Conservation (phyloP, 2,329 filamentous ascomycete genomes). For the Intubia oerlemansii region DNA sequence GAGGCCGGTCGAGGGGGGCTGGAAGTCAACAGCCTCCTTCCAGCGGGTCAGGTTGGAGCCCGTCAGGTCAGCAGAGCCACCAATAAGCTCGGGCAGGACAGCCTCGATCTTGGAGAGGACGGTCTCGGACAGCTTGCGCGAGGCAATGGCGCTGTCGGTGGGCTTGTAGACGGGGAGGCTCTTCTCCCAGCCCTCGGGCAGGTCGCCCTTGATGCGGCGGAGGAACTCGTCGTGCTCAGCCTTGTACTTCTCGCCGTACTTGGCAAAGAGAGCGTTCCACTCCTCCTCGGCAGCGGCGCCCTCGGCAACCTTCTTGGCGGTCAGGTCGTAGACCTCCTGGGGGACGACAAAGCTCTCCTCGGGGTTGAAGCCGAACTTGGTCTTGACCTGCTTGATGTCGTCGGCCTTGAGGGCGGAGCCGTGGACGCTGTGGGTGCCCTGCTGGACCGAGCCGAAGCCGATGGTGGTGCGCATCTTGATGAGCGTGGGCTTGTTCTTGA, state of each 20-base stretch:
- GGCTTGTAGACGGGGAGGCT: conserved; percentile 77
- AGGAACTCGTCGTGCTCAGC: conserved; percentile 59
- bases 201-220: conserved; percentile 61
- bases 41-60: conserved; percentile 97
- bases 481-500: conserved; percentile 90
- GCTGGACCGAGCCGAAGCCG: conserved; percentile 78
- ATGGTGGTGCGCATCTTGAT: conserved; percentile 97
- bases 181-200: conserved; percentile 95
- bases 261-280: conserved; percentile 85
- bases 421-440: conserved; percentile 91
- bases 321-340: conserved; percentile 82
- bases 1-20: conserved; percentile 66
- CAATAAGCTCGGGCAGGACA: conserved; percentile 72
- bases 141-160: conserved; percentile 64
- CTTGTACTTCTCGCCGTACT: conserved; percentile 63
- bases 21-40: conserved; percentile 96
- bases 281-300: conserved; percentile 80
- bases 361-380: conserved; percentile 90
- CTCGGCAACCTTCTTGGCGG: conserved; percentile 64
- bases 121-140: conserved; percentile 88
- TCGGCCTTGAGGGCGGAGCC: conserved; percentile 89
- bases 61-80: conserved; percentile 93
- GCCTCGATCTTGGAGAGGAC: conserved; percentile 76
- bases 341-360: conserved; percentile 83
- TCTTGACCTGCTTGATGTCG: conserved; percentile 83